Percentiles rank a stretch among this genome's conserved stretches.
Conservation (phyloP, 352 stramenopile genomes). For the Thalassiosira oceanica region DNA sequence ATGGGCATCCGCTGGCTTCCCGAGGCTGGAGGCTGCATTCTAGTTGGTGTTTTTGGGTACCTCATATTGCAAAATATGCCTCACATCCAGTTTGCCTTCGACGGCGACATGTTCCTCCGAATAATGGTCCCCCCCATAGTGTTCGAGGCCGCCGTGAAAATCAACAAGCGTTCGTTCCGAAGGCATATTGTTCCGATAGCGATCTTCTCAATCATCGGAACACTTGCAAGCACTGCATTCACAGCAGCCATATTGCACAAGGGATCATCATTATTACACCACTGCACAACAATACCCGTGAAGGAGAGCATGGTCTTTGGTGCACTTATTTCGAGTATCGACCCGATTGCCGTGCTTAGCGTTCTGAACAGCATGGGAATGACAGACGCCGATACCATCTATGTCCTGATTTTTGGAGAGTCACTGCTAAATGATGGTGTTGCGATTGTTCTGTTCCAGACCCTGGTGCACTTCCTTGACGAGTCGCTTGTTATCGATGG, state of each 20-base stretch:
- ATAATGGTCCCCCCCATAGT: constrained; percentile 81
- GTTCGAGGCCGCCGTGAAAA: constrained; percentile 78
- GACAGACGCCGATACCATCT: constrained; percentile 75
- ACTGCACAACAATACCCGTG: constrained; percentile 58
- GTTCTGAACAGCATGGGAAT: constrained; percentile 85
- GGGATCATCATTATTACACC: constrained; percentile 25
- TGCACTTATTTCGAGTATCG: constrained; percentile 83
- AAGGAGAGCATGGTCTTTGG: constrained; percentile 79
- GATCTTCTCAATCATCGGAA: constrained; percentile 73
- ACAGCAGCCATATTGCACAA: constrained; percentile 59
- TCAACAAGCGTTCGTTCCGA: constrained; percentile 76
- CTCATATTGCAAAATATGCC: constrained; percentile 59
- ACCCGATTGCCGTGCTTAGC: constrained; percentile 83
- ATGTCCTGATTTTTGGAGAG: constrained; percentile 84
- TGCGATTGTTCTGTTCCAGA: constrained; percentile 83
- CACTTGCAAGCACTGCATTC: constrained; percentile 17
- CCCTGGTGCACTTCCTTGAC: constrained; percentile 76
- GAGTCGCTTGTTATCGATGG: constrained; percentile 67
- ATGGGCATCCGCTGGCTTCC: constrained; percentile 77
- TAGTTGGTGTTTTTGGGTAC: constrained; percentile 71
- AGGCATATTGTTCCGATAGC: constrained; percentile 75
- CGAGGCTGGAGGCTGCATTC: constrained; percentile 76
- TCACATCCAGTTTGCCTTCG: constrained; percentile 75
- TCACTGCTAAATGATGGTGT: constrained; percentile 85
- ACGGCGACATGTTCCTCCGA: constrained; percentile 76